Evolutionary conservation across 1,284 basidiomycete species (phyloP).

Genomic region (Leccinum pallidistipes): DNA sequence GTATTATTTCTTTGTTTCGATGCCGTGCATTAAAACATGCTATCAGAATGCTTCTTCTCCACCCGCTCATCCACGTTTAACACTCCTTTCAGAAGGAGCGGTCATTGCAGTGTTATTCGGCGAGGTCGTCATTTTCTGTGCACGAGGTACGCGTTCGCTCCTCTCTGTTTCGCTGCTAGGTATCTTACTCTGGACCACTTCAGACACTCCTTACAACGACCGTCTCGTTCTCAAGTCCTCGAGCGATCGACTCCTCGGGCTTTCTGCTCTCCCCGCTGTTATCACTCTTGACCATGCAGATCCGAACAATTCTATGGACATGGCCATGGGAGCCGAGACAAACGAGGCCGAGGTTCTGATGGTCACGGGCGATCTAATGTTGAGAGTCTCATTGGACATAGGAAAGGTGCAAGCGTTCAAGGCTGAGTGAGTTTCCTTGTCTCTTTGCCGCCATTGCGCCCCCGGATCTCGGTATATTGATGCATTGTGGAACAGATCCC

Average conservation of each 20-base stretch:
- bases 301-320: conserved; percentile 8
- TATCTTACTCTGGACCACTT: not conserved
- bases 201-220: conserved; percentile 71
- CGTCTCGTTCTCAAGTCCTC: conserved; percentile 69
- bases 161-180: not conserved
- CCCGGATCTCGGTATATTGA: conserved; percentile 14
- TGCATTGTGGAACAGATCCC: conserved; percentile 50
- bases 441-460: conserved; percentile 39
- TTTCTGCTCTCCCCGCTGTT: conserved; percentile 48
- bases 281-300: conserved; percentile 29
- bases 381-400: conserved; percentile 61
- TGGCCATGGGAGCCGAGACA: conserved; percentile 20
- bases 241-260: conserved; percentile 67
- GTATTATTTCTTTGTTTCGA: conserved; percentile 26
- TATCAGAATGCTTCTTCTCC: conserved; percentile 64
- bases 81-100: conserved; percentile 54
- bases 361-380: conserved; percentile 65
- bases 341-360: conserved; percentile 56
- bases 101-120: conserved; percentile 69
- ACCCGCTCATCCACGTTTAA: conserved; percentile 68
- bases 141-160: conserved; percentile 47
- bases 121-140: conserved; percentile 72
- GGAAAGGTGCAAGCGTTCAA: conserved; percentile 60
- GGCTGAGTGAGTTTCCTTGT: conserved; percentile 47
- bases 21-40: not conserved